phyloP scores from a whole-genome alignment of 208 protist genomes.

The Perkinsela sp. region DNA sequence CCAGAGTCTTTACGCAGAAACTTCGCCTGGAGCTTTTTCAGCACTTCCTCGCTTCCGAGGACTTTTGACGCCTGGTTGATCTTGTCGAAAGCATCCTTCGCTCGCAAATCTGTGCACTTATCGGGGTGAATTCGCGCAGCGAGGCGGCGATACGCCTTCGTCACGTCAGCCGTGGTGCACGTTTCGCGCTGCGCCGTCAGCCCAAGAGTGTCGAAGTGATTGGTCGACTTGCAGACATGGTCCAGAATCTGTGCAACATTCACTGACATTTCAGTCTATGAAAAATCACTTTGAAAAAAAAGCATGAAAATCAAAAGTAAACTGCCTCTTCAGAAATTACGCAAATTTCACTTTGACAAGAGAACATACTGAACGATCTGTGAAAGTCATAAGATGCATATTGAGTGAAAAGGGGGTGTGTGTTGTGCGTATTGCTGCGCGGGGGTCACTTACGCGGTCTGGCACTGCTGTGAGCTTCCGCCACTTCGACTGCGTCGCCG shows the following conservation, averaged over 20 bases:
- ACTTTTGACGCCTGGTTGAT: slow-evolving; percentile 2
- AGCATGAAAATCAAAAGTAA: too few relatives aligned
- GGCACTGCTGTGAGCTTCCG: neutral
- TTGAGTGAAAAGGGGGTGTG: too few relatives aligned
- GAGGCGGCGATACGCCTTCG: slow-evolving; percentile 11
- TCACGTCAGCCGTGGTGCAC: slow-evolving; percentile 7
- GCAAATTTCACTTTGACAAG: too few relatives aligned
- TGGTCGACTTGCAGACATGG: neutral
- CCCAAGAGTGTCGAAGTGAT: neutral
- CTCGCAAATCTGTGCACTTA: slow-evolving; percentile 6
- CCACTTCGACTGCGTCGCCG: neutral
- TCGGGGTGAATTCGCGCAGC: slow-evolving; percentile 9
- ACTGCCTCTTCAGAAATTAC: too few relatives aligned
- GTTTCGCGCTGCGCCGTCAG: slow-evolving; percentile 3
- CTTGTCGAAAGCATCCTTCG: slow-evolving; percentile 6
- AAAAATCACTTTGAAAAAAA: too few relatives aligned
- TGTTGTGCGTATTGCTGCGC: too few relatives aligned
- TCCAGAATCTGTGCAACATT: neutral
- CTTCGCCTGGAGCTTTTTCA: neutral
- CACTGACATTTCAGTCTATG: slow-evolving; percentile 1
- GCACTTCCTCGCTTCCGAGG: neutral
- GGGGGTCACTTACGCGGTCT: neutral
- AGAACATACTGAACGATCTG: too few relatives aligned
- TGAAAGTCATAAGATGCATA: too few relatives aligned
- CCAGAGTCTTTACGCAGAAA: neutral